Evolutionary conservation across 352 stramenopile genomes (phyloP), one percentile per base, ranked within the genome.

Genomic region (Phytophthora citrophthora): DNA sequence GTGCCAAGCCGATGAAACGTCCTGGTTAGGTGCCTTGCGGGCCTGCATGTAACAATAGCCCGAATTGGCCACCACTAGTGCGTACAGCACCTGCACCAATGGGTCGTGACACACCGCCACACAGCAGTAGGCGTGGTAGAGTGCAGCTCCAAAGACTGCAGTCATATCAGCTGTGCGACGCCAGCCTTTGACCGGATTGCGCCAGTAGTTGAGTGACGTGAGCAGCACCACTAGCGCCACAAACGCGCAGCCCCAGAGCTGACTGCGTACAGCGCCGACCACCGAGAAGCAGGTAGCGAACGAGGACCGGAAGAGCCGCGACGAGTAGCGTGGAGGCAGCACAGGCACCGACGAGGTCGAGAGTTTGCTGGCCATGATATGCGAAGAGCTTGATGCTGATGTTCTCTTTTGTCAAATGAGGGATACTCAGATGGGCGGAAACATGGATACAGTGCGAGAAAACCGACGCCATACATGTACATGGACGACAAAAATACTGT

Each of bases 121-220:
- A 71, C 80, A 86, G 68, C 72, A 86, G 68, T 93, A 91, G 54
- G 85, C 39, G 61, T 94, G 86, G 72, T 91, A 89, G 39, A 51
- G 24, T 9, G 88, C 82, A 56, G 69, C 83, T 1, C 73, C 45
- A 38, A 84, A 76, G 26, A 94, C 86, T 5, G 81, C 72, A 5
- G 67, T 68, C 79, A 92, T 92, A 70, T 94, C 86, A 55, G 77
- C 54, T 0, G 73, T 83, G 59, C 83, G 86, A 7, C 86, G 86
- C 86, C 86, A 94, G 63, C 86, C 83, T n/a, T 68, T 61, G 16
- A 90, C 74, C 4, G 86, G 86, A 44, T 91, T 52, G 32, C 83
- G 86, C 86, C 83, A 94, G 70, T 92, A 94, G 77, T 94, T 93
- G 72, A 94, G 75, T 61, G 86, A 94, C 64, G 86, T 94, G 56